Evolutionary conservation across 1,284 basidiomycete genomes (phyloP), one percentile per base, ranked within the genome.

Genomic region (Ustilago sp.): DNA sequence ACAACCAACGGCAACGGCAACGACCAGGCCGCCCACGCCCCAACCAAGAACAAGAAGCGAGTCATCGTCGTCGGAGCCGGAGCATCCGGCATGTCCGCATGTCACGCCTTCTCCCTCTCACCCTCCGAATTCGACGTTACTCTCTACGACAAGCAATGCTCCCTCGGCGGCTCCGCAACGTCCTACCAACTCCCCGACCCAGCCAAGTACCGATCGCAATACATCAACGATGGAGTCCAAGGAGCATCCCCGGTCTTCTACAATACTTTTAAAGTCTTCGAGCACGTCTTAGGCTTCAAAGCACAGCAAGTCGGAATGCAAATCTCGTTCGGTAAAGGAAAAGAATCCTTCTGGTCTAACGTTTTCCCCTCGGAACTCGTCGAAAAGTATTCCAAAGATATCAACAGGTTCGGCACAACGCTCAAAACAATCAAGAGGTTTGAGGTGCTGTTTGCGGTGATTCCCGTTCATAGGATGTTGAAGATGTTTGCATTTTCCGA

Each of bases 191-290:
- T 83, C 11, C 82, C 82, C 8, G 79, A 79, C 54, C 77, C 74
- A 3, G 69, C 72, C 48, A 72, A 74, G 66, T 83, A 77, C 51
- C 65, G 70, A 32, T 80, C 82, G 8, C 76, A 82, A 43, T 82
- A 82, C 74, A 82, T 83, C 74, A 83, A 83, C 61, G 80, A 83
- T 50, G 82, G 81, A 28, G 82, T 83, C 0, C 82, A 83, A 59
- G 82, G 81, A 3, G 80, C 78, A 13, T 77, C 71, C 8, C 80
- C 80, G 17, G 80, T 82, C 11, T 83, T 83, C 54, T 64, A 74
- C 70, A 83, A 83, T 68, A 83, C 82, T 15, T 79, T 82, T 68
- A 82, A 80, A 48, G 77, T 83, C 34, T 81, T 82, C 28, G 77
- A 83, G 51, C 55, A 68, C n/a, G 65, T 74, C 6, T 74, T 83